Base-by-base conservation (phyloP, 2,329 filamentous ascomycete genomes). In the Epichloe sp. region DNA sequence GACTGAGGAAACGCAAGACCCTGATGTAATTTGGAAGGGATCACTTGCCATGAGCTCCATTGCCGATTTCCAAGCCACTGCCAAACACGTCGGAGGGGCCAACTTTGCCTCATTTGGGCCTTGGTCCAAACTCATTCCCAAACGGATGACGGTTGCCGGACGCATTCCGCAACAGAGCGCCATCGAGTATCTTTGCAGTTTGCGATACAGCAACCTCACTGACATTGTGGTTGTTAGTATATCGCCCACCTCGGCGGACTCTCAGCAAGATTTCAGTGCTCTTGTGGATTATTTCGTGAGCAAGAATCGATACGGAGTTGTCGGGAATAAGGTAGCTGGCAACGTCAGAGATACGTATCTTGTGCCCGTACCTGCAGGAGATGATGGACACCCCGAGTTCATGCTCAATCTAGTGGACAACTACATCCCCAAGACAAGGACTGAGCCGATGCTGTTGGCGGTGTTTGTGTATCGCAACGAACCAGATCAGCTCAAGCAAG, bases 331-430 rank as follows among this genome's bases (percentile, higher is more conserved):
- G 64, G 78, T 79, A 1, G 70, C 82, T 34, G 78, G 81, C 19
- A 84, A 88, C 54, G 85, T 96, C 47, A 84, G 89, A 53, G 91
- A 97, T 63, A 87, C 90, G 1, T 97, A 97, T 65, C 78, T 97
- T 35, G 84, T 96, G 10, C 91, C 93, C 0, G 80, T 97, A 4
- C 80, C 88, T 35, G 77, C 82, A 5, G 88, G 87, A 26, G 75
- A 79, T 26, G 75, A 73, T 36, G 79, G 78, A 47, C 78, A 91
- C 43, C 91, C 93, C 0, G 86, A 90, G 55, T 95, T 96, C 60
- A 81, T 96, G 65, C 79, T 88, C 54, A 86, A 95, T 61, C 77
- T 97, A n/a, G 83, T 88, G 55, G 85, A 91, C 59, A 90, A 90
- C 64, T 79, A 80, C 34, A 78, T 96, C 35, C 86, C 90, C 44